Base-by-base conservation (phyloP, 192 early-diverging fungal genomes). In the Coemansia sp. region DNA sequence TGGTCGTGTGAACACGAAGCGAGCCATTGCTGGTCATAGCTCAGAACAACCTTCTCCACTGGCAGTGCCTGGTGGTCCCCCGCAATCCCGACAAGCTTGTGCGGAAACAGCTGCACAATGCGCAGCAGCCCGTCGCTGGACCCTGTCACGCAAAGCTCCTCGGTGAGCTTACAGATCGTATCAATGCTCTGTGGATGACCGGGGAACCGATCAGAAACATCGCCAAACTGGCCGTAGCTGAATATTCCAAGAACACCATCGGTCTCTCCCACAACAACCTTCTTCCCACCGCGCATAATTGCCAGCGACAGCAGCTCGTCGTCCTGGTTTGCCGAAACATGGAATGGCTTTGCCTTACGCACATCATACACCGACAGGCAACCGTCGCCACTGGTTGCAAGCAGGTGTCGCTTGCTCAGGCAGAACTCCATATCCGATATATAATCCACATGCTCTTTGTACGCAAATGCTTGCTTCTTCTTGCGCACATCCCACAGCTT, bases 151-250 rank as follows among this genome's bases (percentile, higher is more conserved):
- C 97, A 84, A 50, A 88, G 85, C 60, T 89, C 84, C 51, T 98
- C 95, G 26, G 88, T 88, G 49, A 97, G 76, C 71, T 90, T 91
- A 68, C 84, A 84, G 26, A 99, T 86, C 0, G 94, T 77, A 64
- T 95, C 92, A 38, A 99, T 92, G 22, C 92, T 90, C 54, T 85
- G 85, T 23, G 96, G 96, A 67, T 99, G 97, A 49, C 97, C 97
- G 9, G 92, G 83, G 65, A 97, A 92, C 18, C 97, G 87, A 79
- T 99, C 97, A 18, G 89, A 90, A 56, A 89, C 87, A 64, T 99
- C 96, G 19, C 90, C 92, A 90, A 94, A 99, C 70, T 94, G 82
- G 25, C 89, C 91, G 83, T 88, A 98, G 2, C 88, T 85, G 71
- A 93, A 99, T 28, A 99, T 82, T 52, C 88, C 89, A 21, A 99